Percentiles rank a stretch among this genome's conserved stretches.
Conservation (phyloP, 306 rosid species). For the Prunus salicina region DNA sequence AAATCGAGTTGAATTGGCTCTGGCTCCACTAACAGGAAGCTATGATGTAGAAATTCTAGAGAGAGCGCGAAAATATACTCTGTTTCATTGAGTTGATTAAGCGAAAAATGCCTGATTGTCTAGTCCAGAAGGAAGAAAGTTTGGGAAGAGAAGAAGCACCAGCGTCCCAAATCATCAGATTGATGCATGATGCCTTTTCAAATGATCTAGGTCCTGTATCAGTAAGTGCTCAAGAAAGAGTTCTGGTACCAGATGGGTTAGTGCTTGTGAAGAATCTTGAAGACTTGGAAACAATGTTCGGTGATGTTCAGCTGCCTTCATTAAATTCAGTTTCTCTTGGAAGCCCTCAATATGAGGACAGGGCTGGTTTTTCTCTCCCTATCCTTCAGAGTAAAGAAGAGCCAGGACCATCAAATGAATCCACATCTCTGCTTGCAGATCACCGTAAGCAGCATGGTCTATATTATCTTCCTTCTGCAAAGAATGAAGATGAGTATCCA, state of each 20-base stretch:
- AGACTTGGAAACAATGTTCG: conserved; percentile 57
- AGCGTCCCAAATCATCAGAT: conserved; percentile 40
- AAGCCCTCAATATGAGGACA: conserved; percentile 36
- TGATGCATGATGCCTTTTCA: conserved; percentile 51
- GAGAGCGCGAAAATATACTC: conserved; percentile 63
- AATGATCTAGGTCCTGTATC: conserved; percentile 82
- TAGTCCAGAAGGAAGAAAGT: conserved; percentile 35
- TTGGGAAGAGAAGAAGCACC: conserved; percentile 35
- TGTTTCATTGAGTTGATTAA: conserved; percentile 61
- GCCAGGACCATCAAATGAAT: conserved; percentile 49
- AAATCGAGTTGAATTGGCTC: conserved; percentile 49
- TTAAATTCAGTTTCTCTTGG: conserved; percentile 39
- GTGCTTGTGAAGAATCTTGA: conserved; percentile 69
- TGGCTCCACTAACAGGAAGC: conserved; percentile 55
- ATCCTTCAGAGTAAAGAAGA: conserved; percentile 45
- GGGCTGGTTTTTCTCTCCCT: conserved; percentile 34
- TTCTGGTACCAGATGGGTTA: conserved; percentile 76
- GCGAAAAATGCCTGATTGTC: conserved; percentile 33
- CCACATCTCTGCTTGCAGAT: conserved; percentile 68
- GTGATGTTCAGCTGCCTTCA: conserved; percentile 55
- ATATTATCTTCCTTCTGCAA: conserved; percentile 82
- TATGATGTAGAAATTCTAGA: conserved; percentile 80
- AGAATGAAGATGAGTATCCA: conserved; percentile 71
- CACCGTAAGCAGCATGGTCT: conserved; percentile 91
- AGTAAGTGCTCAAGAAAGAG: conserved; percentile 68